Conservation (phyloP, 768 basidiomycete genomes). For the Tricholoma terreum region DNA sequence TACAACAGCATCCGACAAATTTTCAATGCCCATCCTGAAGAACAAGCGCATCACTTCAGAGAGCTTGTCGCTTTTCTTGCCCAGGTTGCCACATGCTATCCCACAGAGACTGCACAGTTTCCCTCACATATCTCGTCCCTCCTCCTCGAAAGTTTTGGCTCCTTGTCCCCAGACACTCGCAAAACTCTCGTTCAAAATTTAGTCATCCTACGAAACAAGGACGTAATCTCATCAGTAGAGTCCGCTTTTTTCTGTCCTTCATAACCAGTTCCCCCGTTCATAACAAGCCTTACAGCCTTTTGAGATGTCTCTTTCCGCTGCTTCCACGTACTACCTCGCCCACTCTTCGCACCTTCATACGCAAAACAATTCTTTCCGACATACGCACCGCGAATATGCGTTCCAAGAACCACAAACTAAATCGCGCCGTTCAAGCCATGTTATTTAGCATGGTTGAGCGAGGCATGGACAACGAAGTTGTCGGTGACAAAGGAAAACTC, state of each 20-base stretch:
- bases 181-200: constrained; percentile 86
- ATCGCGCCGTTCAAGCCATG: constrained; percentile 93
- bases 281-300: constrained; percentile 50
- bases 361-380: constrained; percentile 91
- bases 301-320: constrained; percentile 90
- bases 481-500: constrained; percentile 82
- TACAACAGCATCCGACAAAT: constrained; percentile 87
- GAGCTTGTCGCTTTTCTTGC: constrained; percentile 86
- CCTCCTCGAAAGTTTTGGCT: constrained; percentile 74
- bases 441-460: constrained; percentile 95
- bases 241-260: constrained; percentile 36
- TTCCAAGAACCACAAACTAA: constrained; percentile 92
- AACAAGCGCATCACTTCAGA: constrained; percentile 80
- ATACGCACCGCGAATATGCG: constrained; percentile 87
- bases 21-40: constrained; percentile 77
- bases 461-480: constrained; percentile 78
- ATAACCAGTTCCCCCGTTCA: constrained; percentile 1
- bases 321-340: constrained; percentile 92
- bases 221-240: constrained; percentile 91
- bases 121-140: constrained; percentile 76
- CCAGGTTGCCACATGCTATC: constrained; percentile 91
- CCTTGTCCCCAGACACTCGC: constrained; percentile 75
- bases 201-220: constrained; percentile 90
- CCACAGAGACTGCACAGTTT: constrained; percentile 83
- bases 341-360: constrained; percentile 78